Conservation (phyloP, 2,329 filamentous ascomycete species). For the Aspergillus unguis region DNA sequence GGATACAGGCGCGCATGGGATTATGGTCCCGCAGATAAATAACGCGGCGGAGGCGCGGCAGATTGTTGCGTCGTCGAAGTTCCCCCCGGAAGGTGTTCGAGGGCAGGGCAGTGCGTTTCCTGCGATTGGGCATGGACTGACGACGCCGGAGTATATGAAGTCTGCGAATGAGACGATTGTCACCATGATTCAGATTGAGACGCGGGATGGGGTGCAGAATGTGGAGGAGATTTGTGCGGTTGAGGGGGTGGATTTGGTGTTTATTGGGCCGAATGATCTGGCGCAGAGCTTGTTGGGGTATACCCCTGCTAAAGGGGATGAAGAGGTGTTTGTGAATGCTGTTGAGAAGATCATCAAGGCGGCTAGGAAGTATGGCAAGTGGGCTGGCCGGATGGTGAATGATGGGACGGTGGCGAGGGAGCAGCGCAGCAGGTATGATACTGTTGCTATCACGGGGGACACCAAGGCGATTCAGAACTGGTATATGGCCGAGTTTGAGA, state of each 20-base stretch:
- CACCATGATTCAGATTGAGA: constrained; percentile 41
- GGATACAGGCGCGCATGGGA: constrained; percentile 37
- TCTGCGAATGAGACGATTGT: constrained; percentile 34
- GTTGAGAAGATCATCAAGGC: constrained; percentile 58
- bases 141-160: constrained; percentile 31
- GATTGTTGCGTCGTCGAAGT: constrained; percentile 26
- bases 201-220: constrained; percentile 37
- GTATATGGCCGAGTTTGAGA: constrained; percentile 41
- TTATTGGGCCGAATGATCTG: constrained; percentile 34
- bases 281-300: constrained; percentile 57
- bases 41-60: constrained; percentile 47
- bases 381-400: constrained; percentile 55
- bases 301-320: constrained; percentile 52
- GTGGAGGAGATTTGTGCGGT: constrained; percentile 41
- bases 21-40: constrained; percentile 51
- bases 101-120: constrained; percentile 30
- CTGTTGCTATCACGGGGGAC: constrained; percentile 47
- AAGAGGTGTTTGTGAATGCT: constrained; percentile 58
- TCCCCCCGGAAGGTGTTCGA: constrained; percentile 28
- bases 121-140: constrained; percentile 31
- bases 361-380: constrained; percentile 61
- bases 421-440: constrained; percentile 40
- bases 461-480: constrained; percentile 51
- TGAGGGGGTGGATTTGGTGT: constrained; percentile 37
- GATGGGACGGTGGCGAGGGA: constrained; percentile 44